phyloP scores from a whole-genome alignment of 2,329 filamentous ascomycete species.

The Phaeosphaeriaceae sp. region DNA sequence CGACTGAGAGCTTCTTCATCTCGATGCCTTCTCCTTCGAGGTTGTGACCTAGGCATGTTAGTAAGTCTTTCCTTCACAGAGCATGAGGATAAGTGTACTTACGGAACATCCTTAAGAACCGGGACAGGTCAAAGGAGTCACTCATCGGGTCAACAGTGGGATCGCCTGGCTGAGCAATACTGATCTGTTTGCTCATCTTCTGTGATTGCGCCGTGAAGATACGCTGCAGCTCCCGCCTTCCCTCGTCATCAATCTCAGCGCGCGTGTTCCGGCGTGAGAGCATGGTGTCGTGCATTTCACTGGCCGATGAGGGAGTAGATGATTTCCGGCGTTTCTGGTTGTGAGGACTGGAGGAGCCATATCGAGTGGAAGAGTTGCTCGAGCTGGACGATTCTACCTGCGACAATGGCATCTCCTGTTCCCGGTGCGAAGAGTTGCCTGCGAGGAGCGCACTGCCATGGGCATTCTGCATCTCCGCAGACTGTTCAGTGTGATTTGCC shows the following conservation, averaged over 20 bases:
- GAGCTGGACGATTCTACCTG: constrained; percentile 18
- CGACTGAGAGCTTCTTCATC: constrained; percentile 64
- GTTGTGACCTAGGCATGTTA: constrained; percentile 44
- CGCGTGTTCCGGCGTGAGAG: constrained; percentile 24
- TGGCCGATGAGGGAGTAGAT: constrained; percentile 4
- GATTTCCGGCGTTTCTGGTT: constrained; percentile 5
- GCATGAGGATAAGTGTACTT: not conserved
- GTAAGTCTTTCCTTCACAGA: not conserved
- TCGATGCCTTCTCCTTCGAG: constrained; percentile 64
- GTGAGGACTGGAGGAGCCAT: constrained; percentile 14
- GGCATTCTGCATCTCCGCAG: not conserved
- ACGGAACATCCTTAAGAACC: constrained; percentile 58
- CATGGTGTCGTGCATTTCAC: constrained; percentile 5
- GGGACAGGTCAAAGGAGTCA: constrained; percentile 61
- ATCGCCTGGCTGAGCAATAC: constrained; percentile 47
- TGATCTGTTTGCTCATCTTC: constrained; percentile 25
- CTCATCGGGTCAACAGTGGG: constrained; percentile 60
- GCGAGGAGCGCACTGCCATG: not conserved
- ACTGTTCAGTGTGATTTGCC: not conserved
- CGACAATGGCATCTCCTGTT: constrained; percentile 14
- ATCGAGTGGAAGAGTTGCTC: constrained; percentile 26
- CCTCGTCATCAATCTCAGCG: constrained; percentile 32
- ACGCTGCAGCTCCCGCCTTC: constrained; percentile 33
- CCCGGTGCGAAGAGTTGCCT: not conserved
- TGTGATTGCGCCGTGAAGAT: constrained; percentile 35